phyloP scores from a whole-genome alignment of 805 yeast genomes.

The Danielozyma ontarioensis region DNA sequence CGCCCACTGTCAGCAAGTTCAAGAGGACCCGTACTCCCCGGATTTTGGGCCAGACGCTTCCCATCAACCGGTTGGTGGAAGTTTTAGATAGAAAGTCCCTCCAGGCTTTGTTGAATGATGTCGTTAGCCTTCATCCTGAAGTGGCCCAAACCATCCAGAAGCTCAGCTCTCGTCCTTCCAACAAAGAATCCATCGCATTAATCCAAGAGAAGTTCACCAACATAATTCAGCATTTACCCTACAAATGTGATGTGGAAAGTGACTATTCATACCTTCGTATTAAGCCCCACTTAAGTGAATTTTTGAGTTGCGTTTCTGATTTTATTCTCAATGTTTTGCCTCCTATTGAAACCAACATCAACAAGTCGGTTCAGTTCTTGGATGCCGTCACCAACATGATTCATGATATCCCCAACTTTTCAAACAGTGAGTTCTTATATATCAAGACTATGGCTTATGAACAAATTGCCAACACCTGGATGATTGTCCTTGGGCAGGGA shows the following conservation, averaged over 20 bases:
- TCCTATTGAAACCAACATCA: conserved; percentile 54
- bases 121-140: conserved; percentile 61
- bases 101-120: conserved; percentile 44
- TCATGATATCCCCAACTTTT: conserved; percentile 62
- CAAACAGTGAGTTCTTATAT: conserved; percentile 50
- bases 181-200: conserved; percentile 45
- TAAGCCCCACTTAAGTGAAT: conserved; percentile 61
- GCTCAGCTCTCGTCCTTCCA: conserved; percentile 55
- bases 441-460: conserved; percentile 52
- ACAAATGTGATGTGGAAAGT: conserved; percentile 63
- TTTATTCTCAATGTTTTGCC: conserved; percentile 69
- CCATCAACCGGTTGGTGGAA: conserved; percentile 62
- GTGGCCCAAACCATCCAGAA: conserved; percentile 45
- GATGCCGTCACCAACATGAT: conserved; percentile 56
- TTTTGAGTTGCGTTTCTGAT: conserved; percentile 66
- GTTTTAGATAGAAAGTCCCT: conserved; percentile 56
- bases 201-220: conserved; percentile 42
- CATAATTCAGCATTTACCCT: conserved; percentile 56
- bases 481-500: conserved; percentile 33
- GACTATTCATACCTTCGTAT: conserved; percentile 78
- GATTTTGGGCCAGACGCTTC: conserved; percentile 55
- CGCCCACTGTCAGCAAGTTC: conserved; percentile 3
- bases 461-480: conserved; percentile 57
- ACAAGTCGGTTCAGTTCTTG: conserved; percentile 55
- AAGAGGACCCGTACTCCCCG: conserved; percentile 37